These are phyloP conservation scores for Fusarium kyushuense DNA, from an alignment of 2,329 filamentous ascomycete species.

Conservation along the genomic window DNA sequence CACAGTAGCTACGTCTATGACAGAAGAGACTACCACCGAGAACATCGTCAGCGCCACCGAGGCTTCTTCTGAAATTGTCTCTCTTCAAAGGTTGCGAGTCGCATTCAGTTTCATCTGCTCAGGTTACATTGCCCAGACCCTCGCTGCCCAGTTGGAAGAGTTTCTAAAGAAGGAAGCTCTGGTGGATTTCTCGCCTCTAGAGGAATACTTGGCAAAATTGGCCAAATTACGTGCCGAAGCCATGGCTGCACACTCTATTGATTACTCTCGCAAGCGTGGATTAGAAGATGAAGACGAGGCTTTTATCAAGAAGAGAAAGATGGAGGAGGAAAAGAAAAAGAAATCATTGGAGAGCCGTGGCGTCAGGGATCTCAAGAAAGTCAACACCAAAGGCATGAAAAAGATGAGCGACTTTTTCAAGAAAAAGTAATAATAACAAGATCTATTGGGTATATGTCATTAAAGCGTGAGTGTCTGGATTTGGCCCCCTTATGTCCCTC, in stretches of 20 bases:
- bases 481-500: constrained; percentile 48
- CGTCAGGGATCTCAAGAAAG: constrained; percentile 86
- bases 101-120: constrained; percentile 74
- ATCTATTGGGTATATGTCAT: constrained; percentile 51
- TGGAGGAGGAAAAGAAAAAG: constrained; percentile 89
- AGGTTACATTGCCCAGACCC: constrained; percentile 66
- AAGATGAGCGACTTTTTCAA: constrained; percentile 96
- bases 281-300: constrained; percentile 73
- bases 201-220: constrained; percentile 76
- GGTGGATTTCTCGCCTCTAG: constrained; percentile 77
- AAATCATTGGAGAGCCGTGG: constrained; percentile 80
- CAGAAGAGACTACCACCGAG: constrained; percentile 51
- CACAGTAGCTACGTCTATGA: constrained; percentile 60
- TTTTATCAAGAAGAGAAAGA: constrained; percentile 81
- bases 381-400: constrained; percentile 92
- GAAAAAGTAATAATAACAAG: constrained; percentile 63
- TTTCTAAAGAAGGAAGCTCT: constrained; percentile 53
- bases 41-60: constrained; percentile 57
- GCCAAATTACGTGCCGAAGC: constrained; percentile 78
- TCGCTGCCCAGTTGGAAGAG: constrained; percentile 59
- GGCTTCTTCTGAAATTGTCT: constrained; percentile 62
- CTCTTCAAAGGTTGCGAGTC: constrained; percentile 73
- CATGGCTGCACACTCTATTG: constrained; percentile 73
- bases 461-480: constrained; percentile 23
- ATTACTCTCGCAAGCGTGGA: constrained; percentile 77